Evolutionary conservation across 208 protist species (phyloP), one percentile per base, ranked within the genome.

Genomic region (Hexamita inflata): DNA sequence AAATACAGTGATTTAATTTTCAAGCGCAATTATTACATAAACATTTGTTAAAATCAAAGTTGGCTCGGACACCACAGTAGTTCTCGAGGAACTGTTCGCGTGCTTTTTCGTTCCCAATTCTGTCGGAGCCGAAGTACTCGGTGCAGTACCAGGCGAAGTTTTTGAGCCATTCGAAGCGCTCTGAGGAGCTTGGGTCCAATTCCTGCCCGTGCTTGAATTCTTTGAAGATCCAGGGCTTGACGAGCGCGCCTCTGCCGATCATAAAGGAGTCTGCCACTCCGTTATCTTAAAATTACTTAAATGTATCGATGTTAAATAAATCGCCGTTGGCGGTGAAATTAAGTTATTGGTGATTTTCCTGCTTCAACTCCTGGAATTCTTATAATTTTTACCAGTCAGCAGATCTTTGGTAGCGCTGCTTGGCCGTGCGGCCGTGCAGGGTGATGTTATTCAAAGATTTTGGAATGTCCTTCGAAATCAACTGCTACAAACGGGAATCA

Each of bases 151-250:
- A 34, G 24, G 26, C 9, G 42, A 77, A 82, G 1, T 40, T 26
- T 26, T 59, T 41, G 0, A 82, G 7, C 58, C 83, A 29, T 4
- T 82, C 78, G 26, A 82, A 58, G 28, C 80, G 58, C 59, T 82
- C 77, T 26, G 19, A 26, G 28, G 77, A 35, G 26, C 38, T 65
- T 11, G 75, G 24, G 30, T 82, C 80, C 4, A 59, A 28, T 32
- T n/a, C 34, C n/a, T 29, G 13, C 2, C 60, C 40, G 29, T 77
- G 70, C 41, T 82, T 82, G 30, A 82, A 70, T 62, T 82, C 80
- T 7, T 29, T 19, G 62, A 82, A 82, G 19, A 82, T 53, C 80
- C 80, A 82, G 28, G 80, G 80, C 45, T 82, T 82, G 13, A 74
- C 38, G 7, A 82, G 35, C 11, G 80, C 74, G 4, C 80, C 80